phyloP scores from a whole-genome alignment of 139 green algal genomes.

The Nannochloris sp. region DNA sequence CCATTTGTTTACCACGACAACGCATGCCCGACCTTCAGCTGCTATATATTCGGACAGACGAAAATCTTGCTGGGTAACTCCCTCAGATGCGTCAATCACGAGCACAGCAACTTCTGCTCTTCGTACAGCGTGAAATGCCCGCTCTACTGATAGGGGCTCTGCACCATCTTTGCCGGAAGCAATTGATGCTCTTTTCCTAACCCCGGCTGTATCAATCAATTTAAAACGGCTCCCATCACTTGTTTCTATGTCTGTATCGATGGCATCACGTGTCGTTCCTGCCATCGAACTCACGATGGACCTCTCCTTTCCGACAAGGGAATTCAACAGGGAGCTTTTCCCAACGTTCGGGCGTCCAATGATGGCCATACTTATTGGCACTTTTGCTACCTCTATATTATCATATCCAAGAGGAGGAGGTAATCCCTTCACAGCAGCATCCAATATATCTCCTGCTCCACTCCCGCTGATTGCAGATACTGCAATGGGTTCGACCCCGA shows the following conservation, averaged over 20 bases:
- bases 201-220: constrained; percentile 95
- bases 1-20: constrained; percentile 98
- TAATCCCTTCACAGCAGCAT: constrained; percentile 8
- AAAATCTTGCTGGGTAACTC: constrained; percentile 73
- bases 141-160: constrained; percentile 66
- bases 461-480: constrained; percentile 82
- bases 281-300: constrained; percentile 87
- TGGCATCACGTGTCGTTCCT: constrained; percentile 91
- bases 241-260: constrained; percentile 71
- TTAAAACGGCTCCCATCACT: constrained; percentile 57
- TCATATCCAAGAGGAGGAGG: constrained; percentile 6
- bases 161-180: constrained; percentile 52
- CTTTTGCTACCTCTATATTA: constrained; percentile 14
- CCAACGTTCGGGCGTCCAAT: constrained; percentile 93
- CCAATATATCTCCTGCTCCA: constrained; percentile 19
- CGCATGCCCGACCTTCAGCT: constrained; percentile 69
- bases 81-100: constrained; percentile 74
- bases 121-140: constrained; percentile 72
- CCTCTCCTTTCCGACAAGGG: constrained; percentile 71
- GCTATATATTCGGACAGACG: constrained; percentile 50
- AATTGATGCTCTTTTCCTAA: constrained; percentile 73
- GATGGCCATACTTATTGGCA: constrained; percentile 73
- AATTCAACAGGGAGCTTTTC: constrained; percentile 90
- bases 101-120: constrained; percentile 83
- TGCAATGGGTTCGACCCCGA: constrained; percentile 66